Base-by-base conservation (phyloP, 768 basidiomycete species). In the Chalciporus sphaerocephalus region DNA sequence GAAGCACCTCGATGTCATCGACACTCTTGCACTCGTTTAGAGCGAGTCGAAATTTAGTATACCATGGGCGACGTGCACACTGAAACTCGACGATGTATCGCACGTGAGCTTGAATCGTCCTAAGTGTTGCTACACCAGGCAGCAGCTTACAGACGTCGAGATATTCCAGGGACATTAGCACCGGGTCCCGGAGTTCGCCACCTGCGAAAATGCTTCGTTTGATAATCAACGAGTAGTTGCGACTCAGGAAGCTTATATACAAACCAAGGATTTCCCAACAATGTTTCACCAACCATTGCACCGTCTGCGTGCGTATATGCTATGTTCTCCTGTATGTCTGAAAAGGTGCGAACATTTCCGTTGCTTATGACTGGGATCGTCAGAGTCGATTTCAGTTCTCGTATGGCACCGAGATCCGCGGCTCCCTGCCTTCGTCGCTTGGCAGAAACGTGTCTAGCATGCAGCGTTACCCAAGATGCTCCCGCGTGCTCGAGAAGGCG, bases 251-350 rank as follows among this genome's bases (percentile, higher is more conserved):
- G 22, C 44, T 42, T 10, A 36, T 32, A 32, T 20, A 61, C 73
- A 27, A 49, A 88, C 87, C 78, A 81, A 24, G 87, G 86, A 64
- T 91, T 88, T 15, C 76, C 78, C 5, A 88, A 69, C 25, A 90
- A 64, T n/a, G 79, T 76, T 58, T 90, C 87, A 8, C 85, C 88
- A 1, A 89, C 84, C 88, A 91, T 91, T 44, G 84, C 59, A 8
- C 88, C 88, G 54, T 86, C 80, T 35, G 85, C 85, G 13, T 74
- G 69, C 3, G 86, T 87, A 37, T 67, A 68, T 23, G 62, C 57
- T 40, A 74, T 58, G 57, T 89, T 88, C 20, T 59, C 58, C 48
- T 64, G 60, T 11, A 89, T 60, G 59, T 91, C 82, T 22, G 66
- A 64, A 66, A 74, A 81, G 15, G 61, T 65, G 24, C 79, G 75